Percentiles rank a stretch among this genome's conserved stretches.
These are phyloP conservation scores for Cladophialophora psammophila DNA, from an alignment of 2,329 filamentous ascomycete genomes.

Conservation along the genomic window DNA sequence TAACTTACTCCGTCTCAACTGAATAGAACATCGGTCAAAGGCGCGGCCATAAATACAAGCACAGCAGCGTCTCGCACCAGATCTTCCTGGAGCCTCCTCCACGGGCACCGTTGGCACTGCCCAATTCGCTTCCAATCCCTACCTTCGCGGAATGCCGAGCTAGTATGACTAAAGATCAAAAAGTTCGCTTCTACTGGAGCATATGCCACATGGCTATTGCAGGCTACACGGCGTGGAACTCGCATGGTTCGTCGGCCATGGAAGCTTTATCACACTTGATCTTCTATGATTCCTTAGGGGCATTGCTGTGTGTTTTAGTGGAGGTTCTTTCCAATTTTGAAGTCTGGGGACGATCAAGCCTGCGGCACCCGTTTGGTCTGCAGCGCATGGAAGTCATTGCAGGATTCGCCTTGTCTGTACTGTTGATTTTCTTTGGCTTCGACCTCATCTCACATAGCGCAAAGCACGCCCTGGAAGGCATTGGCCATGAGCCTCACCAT, in stretches of 20 bases:
- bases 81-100: slow-evolving; percentile 93
- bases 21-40: slow-evolving; percentile 84
- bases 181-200: slow-evolving; percentile 84
- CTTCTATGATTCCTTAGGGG: slow-evolving; percentile 93
- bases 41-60: slow-evolving; percentile 96
- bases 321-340: slow-evolving; percentile 97
- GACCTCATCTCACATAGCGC: slow-evolving; percentile 93
- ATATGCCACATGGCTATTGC: slow-evolving; percentile 85
- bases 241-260: slow-evolving; percentile 85
- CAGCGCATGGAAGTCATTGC: slow-evolving; percentile 93
- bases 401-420: slow-evolving; percentile 94
- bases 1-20: slow-evolving; percentile 28
- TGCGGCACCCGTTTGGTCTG: slow-evolving; percentile 91
- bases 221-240: slow-evolving; percentile 82
- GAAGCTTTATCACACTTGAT: slow-evolving; percentile 92
- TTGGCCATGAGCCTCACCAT: slow-evolving; percentile 76
- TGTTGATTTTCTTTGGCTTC: slow-evolving; percentile 95
- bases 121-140: slow-evolving; percentile 89
- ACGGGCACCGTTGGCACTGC: slow-evolving; percentile 84
- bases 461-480: slow-evolving; percentile 85
- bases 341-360: slow-evolving; percentile 91
- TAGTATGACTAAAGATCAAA: slow-evolving; percentile 90
- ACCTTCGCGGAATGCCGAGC: slow-evolving; percentile 86
- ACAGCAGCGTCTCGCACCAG: slow-evolving; percentile 94
- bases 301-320: slow-evolving; percentile 87